Evolutionary conservation across 2,329 filamentous ascomycete species (phyloP).

Genomic region (Venturia asperata): DNA sequence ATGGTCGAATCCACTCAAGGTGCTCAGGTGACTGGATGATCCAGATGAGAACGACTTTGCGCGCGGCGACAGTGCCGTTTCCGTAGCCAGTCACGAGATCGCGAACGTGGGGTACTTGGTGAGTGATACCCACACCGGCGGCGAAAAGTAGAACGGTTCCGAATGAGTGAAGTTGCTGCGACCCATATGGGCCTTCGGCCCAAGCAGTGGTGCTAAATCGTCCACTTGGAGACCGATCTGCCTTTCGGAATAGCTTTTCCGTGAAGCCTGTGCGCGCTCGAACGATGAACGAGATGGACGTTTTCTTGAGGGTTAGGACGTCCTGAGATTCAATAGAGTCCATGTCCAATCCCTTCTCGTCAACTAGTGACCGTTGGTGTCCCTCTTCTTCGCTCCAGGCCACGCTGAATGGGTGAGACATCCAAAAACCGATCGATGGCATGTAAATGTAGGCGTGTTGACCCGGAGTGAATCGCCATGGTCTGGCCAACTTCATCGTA

Average conservation of each 20-base stretch:
- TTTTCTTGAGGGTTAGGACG: constrained; percentile 28
- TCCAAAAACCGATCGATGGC: constrained; percentile 62
- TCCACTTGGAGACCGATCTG: constrained; percentile 46
- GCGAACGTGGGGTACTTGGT: constrained; percentile 82
- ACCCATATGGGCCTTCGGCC: constrained; percentile 78
- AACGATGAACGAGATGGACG: constrained; percentile 71
- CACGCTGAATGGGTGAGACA: constrained; percentile 72
- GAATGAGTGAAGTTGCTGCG: constrained; percentile 54
- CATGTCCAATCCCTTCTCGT: constrained; percentile 42
- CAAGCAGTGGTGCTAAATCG: constrained; percentile 61
- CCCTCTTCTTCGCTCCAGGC: constrained; percentile 65
- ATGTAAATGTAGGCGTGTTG: constrained; percentile 78
- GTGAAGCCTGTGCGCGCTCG: constrained; percentile 86
- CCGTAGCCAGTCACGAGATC: constrained; percentile 52
- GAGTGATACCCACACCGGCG: constrained; percentile 89
- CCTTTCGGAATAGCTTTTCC: constrained; percentile 67
- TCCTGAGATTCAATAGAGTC: constrained; percentile 26
- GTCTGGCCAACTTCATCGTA: constrained; percentile 65
- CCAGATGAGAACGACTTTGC: constrained; percentile 80
- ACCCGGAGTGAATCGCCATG: constrained; percentile 68
- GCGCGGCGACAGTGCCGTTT: constrained; percentile 69
- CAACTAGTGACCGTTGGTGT: not conserved
- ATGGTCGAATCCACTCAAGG: constrained; percentile 87
- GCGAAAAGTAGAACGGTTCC: constrained; percentile 87
- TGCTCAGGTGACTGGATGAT: constrained; percentile 84